Base-by-base conservation (phyloP, 768 basidiomycete species). In the Daedalea quercina region DNA sequence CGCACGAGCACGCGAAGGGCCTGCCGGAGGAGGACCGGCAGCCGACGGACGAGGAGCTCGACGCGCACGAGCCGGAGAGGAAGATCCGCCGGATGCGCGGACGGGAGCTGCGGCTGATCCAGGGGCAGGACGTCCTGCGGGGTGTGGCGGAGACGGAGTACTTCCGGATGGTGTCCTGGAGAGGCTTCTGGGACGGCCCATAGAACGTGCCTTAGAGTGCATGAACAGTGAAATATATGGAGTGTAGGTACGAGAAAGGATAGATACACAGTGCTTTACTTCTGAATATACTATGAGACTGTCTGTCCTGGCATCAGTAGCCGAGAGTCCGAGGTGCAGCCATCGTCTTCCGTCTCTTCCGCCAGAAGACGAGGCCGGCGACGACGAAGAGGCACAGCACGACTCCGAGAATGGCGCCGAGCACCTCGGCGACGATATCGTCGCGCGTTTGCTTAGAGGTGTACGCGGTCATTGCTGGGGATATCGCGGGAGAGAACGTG, bases 81-180 rank as follows among this genome's bases (percentile, higher is more conserved):
- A 79, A 75, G 59, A 76, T 79, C 1, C 75, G 75, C 55, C 75
- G 94, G 49, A 92, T 95, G 88, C 78, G 85, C 35, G 85, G 84
- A 23, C 75, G 94, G 52, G 95, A 99, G 67, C 70, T 99, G 52
- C 79, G 87, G 51, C 74, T 98, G 22, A 73, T 99, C 1, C 87
- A 90, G 60, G 84, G 84, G 9, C 84, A 88, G 61, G 78, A 81
- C 55, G 71, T 90, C 25, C 79, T 91, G 45, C 72, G 83, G 28
- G 77, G 76, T 15, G 51, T 47, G 22, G 53, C 64, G 9, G 70
- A 66, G 37, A 64, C 72, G 6, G 65, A 68, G 3, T 66, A 67
- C 2, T 53, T 57, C 6, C 58, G 51, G 28, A 67, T 74, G 67
- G 54, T 51, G 26, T 40, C 58, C 12, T 74, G 71, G 71, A 58